phyloP scores from a whole-genome alignment of 805 yeast species.

The Millerozyma acaciae region DNA sequence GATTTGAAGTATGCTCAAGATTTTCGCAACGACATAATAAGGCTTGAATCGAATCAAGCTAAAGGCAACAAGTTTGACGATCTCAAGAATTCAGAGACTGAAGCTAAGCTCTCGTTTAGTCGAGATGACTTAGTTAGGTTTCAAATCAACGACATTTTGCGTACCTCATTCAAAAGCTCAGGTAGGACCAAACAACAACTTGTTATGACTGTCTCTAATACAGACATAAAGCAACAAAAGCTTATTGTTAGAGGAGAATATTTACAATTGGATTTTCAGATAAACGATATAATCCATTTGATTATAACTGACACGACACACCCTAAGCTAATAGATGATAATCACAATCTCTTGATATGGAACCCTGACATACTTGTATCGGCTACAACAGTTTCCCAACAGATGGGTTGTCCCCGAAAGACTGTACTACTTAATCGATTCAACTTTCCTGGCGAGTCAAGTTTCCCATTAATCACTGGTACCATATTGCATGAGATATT shows the following conservation, averaged over 20 bases:
- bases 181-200: constrained; percentile 41
- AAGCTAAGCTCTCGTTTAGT: constrained; percentile 40
- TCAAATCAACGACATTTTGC: constrained; percentile 35
- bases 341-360: constrained; percentile 64
- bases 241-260: constrained; percentile 62
- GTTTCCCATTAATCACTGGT: constrained; percentile 73
- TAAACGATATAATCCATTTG: constrained; percentile 59
- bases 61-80: not conserved
- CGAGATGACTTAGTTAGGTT: constrained; percentile 48
- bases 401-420: constrained; percentile 68
- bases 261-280: constrained; percentile 44
- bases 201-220: constrained; percentile 49
- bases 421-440: constrained; percentile 59
- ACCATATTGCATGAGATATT: constrained; percentile 75
- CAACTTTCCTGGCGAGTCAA: constrained; percentile 58
- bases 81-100: constrained; percentile 7
- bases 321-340: constrained; percentile 49
- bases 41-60: constrained; percentile 9
- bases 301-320: constrained; percentile 41
- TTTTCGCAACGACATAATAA: constrained; percentile 11
- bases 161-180: constrained; percentile 26
- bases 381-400: constrained; percentile 77
- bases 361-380: constrained; percentile 81
- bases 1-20: constrained; percentile 3
- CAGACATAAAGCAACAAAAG: constrained; percentile 26